Percentiles rank a stretch among this genome's conserved stretches.
Evolutionary conservation across 2,329 filamentous ascomycete species (phyloP).

Genomic region (Eurotiales sp.): DNA sequence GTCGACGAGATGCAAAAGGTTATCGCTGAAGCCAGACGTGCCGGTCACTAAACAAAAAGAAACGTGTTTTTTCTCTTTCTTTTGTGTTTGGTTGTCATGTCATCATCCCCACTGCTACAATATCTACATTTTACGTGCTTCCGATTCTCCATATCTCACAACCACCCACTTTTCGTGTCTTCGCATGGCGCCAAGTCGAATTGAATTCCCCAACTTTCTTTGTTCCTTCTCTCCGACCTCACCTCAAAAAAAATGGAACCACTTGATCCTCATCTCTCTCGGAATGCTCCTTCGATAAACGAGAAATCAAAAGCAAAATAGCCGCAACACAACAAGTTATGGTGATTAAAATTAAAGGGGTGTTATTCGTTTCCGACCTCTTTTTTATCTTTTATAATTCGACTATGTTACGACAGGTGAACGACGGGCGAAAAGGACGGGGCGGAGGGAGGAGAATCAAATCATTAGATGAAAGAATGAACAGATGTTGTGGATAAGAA

Average conservation of each 20-base stretch:
- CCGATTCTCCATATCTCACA: slow-evolving; percentile 19
- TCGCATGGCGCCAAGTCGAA: background rate
- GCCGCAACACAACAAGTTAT: too few species aligned
- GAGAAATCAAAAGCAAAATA: too few species aligned
- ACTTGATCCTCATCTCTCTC: background rate
- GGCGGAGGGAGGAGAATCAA: slow-evolving; percentile 1
- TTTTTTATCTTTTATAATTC: background rate
- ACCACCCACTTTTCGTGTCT: background rate
- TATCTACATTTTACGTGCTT: slow-evolving; percentile 21
- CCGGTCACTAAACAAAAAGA: slow-evolving; percentile 58
- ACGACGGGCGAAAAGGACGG: slow-evolving; percentile 1
- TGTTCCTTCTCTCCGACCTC: slow-evolving; percentile 15
- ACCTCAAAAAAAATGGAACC: background rate
- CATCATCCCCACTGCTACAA: too few species aligned
- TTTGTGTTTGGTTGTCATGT: slow-evolving; percentile 1
- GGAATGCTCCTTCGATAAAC: too few species aligned
- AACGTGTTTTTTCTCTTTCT: slow-evolving; percentile 2
- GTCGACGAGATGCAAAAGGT: slow-evolving; percentile 98
- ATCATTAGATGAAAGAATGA: slow-evolving; percentile 10
- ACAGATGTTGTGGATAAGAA: slow-evolving; percentile 3
- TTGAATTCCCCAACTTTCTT: background rate
- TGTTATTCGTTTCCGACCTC: background rate
- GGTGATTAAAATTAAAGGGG: too few species aligned
- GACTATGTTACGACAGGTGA: too few species aligned
- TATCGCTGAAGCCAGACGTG: slow-evolving; percentile 90